These are phyloP conservation scores for Hymenoscyphus repandus DNA, from an alignment of 2,329 filamentous ascomycete genomes.

Conservation along the genomic window DNA sequence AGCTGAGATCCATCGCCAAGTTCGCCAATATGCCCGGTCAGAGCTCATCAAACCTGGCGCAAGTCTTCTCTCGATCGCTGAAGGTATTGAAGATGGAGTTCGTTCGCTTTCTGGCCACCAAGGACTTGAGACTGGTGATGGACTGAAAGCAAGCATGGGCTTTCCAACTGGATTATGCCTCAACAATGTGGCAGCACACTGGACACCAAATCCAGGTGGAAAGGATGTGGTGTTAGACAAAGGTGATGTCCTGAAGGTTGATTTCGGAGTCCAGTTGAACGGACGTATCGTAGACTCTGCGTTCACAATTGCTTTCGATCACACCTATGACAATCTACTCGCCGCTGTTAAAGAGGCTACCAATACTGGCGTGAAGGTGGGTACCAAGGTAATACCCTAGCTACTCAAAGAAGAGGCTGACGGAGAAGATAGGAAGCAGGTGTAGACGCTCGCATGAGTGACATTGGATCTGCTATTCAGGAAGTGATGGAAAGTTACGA, in stretches of 20 bases:
- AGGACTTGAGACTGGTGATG: slow-evolving; percentile 73
- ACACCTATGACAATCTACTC: slow-evolving; percentile 62
- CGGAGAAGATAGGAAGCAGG: slow-evolving; percentile 58
- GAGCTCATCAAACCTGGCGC: slow-evolving; percentile 71
- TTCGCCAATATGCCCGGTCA: slow-evolving; percentile 76
- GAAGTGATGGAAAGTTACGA: slow-evolving; percentile 60
- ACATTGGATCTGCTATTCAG: slow-evolving; percentile 52
- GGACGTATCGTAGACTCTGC: slow-evolving; percentile 67
- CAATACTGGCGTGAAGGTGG: slow-evolving; percentile 65
- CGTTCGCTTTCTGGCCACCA: slow-evolving; percentile 70
- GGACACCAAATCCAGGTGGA: slow-evolving; percentile 81
- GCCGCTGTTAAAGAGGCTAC: slow-evolving; percentile 63
- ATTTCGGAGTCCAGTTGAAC: slow-evolving; percentile 67
- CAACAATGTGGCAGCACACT: slow-evolving; percentile 83
- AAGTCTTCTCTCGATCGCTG: slow-evolving; percentile 73
- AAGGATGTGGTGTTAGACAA: slow-evolving; percentile 60
- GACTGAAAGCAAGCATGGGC: slow-evolving; percentile 72
- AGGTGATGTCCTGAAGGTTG: slow-evolving; percentile 63
- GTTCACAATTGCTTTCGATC: slow-evolving; percentile 64
- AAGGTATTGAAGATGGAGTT: slow-evolving; percentile 79
- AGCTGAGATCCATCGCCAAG: slow-evolving; percentile 82
- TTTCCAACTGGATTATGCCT: slow-evolving; percentile 81
- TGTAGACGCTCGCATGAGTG: slow-evolving; percentile 81
- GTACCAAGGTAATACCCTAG: neutral
- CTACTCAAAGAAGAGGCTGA: slow-evolving; percentile 53